Base-by-base conservation (phyloP, 2,329 filamentous ascomycete genomes). In the Cladophialophora carrionii region DNA sequence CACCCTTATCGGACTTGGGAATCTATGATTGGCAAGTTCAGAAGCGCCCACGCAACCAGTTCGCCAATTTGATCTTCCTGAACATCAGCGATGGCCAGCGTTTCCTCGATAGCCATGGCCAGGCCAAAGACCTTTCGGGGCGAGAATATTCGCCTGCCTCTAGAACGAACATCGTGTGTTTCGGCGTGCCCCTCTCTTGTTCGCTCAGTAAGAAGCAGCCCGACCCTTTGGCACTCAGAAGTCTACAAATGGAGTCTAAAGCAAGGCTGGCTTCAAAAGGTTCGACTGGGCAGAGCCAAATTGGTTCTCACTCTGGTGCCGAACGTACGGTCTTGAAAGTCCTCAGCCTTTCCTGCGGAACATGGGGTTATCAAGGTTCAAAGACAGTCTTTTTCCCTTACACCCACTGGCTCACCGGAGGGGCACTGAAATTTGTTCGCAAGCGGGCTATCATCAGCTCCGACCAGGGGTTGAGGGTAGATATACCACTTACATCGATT, bases 41-140 rank as follows among this genome's bases (percentile, higher is more conserved):
- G 34, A 84, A 84, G 67, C 72, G 75, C 3, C 71, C 66, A 14
- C 73, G 71, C 37, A 82, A 79, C 62, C 65, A 68, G 4, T 77
- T 76, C 67, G 84, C 79, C 0, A 76, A 74, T 12, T 67, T 86
- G 48, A 84, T 83, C 0, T 77, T 86, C 24, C 76, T 81, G 1
- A 74, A 78, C 61, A 24, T 55, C 1, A 57, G 68, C 1, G 78
- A 80, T 22, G 83, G 76, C 0, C 64, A 76, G n/a, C 68, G 51
- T 1, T 85, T 86, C 69, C 72, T 85, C 5, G 58, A 68, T 0
- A 32, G 63, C 3, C 69, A 77, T 65, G 76, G 76, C 3, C 67
- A 64, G 46, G 20, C 41, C 2, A 74, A 41, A 17, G 14, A n/a
- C 17, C 12, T 4, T 17, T 6, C 17, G 14, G 37, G 37, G 17